phyloP scores from a whole-genome alignment of 2,329 filamentous ascomycete species.

The Drechslerella dactyloides region DNA sequence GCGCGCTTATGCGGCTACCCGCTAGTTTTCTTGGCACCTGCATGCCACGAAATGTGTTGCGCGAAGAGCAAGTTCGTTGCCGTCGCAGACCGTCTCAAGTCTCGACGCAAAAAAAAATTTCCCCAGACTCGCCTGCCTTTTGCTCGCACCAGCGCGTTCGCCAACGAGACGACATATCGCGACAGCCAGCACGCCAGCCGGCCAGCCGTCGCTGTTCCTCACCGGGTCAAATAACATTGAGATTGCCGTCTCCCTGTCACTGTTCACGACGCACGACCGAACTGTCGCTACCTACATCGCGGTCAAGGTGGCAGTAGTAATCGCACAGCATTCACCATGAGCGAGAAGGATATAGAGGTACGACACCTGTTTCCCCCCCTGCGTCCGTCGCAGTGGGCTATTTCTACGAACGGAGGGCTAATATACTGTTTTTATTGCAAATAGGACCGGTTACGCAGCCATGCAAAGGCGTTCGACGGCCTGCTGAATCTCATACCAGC shows the following conservation, averaged over 20 bases:
- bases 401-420: conserved; percentile 3
- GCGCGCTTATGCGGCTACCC: neutral
- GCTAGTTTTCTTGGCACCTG: conserved; percentile 5
- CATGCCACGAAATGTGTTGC: conserved; percentile 16
- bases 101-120: conserved; percentile 24
- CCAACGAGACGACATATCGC: conserved; percentile 10
- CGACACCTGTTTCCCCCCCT: neutral
- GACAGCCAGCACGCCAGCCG: conserved; percentile 6
- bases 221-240: neutral
- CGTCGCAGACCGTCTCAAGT: conserved; percentile 4
- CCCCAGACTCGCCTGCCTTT: conserved; percentile 9
- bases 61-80: neutral
- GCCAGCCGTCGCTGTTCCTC: neutral
- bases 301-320: neutral
- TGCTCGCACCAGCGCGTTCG: conserved; percentile 5
- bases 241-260: neutral
- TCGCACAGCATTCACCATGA: conserved; percentile 28
- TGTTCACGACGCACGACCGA: neutral
- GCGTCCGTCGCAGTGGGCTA: neutral
- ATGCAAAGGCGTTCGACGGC: conserved; percentile 79
- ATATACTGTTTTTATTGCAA: neutral
- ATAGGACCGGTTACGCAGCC: conserved; percentile 52
- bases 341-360: conserved; percentile 48
- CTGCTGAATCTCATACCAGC: conserved; percentile 86
- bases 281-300: neutral